Evolutionary conservation across 192 early-diverging fungal genomes (phyloP).

Genomic region (Piromyces finnis): DNA sequence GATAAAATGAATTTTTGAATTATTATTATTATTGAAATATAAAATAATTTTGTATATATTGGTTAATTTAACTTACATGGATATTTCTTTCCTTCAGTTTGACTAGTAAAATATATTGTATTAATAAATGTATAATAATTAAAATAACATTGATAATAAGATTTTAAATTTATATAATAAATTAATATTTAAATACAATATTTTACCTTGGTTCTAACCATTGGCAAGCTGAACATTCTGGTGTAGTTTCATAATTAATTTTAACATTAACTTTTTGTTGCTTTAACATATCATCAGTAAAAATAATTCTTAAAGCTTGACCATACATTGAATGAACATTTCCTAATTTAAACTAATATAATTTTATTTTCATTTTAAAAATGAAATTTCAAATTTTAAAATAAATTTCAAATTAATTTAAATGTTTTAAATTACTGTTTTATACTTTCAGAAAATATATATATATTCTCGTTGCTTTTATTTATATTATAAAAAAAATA

Average conservation of each 20-base stretch:
- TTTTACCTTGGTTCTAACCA: conserved; percentile 66
- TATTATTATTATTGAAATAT: neutral
- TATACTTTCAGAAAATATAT: no score
- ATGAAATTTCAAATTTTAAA: no score
- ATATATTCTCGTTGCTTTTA: no score
- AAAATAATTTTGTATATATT: no score
- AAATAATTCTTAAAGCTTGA: neutral
- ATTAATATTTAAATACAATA: no score
- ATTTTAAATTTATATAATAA: no score
- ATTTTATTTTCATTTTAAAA: no score
- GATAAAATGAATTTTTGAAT: neutral
- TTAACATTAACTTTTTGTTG: conserved; percentile 30
- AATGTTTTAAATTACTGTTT: no score
- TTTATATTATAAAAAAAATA: no score
- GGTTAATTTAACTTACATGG: conserved; percentile 58
- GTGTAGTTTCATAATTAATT: conserved; percentile 62
- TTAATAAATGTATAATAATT: no score
- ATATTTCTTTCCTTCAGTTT: conserved; percentile 81
- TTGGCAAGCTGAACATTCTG: conserved; percentile 73
- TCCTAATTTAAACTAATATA: neutral
- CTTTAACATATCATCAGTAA: conserved; percentile 8
- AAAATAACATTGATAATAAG: no score
- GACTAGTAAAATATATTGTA: conserved; percentile 24
- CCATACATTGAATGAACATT: neutral
- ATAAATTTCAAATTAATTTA: no score